phyloP scores from a whole-genome alignment of 371 early-diverging fungal species.

The Lichtheimia ornata region DNA sequence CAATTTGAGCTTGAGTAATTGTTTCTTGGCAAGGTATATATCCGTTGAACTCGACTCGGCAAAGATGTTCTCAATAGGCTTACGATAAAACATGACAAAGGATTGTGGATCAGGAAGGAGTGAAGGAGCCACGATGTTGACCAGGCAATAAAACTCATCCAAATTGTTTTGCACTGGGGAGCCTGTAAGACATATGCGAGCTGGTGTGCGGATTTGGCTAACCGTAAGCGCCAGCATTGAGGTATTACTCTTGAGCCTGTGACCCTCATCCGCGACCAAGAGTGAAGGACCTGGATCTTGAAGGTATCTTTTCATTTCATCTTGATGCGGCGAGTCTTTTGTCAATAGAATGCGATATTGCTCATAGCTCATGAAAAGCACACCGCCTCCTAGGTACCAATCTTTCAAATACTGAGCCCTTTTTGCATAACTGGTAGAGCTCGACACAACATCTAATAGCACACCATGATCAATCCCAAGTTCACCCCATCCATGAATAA shows the following conservation, averaged over 20 bases:
- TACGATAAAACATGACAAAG: slow-evolving; percentile 62
- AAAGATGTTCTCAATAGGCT: slow-evolving; percentile 68
- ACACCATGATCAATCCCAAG: not conserved
- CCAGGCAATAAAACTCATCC: slow-evolving; percentile 67
- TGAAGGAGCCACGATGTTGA: slow-evolving; percentile 69
- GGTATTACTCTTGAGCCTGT: slow-evolving; percentile 74
- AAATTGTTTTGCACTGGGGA: slow-evolving; percentile 89
- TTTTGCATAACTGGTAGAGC: not conserved
- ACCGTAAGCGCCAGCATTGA: slow-evolving; percentile 44
- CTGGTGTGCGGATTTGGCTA: slow-evolving; percentile 50
- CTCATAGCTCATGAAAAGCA: slow-evolving; percentile 69
- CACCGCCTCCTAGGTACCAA: slow-evolving; percentile 66
- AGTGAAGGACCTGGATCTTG: slow-evolving; percentile 68
- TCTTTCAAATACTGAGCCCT: slow-evolving; percentile 25
- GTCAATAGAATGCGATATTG: slow-evolving; percentile 48
- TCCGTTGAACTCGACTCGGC: slow-evolving; percentile 56
- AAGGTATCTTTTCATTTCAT: slow-evolving; percentile 31
- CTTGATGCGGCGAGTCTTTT: slow-evolving; percentile 7
- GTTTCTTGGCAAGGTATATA: slow-evolving; percentile 27
- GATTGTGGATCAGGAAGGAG: slow-evolving; percentile 55
- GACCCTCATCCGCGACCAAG: slow-evolving; percentile 86
- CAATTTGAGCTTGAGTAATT: slow-evolving; percentile 19
- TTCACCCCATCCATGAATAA: not conserved
- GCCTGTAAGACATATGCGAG: slow-evolving; percentile 83
- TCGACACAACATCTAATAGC: not conserved